These are phyloP conservation scores for Malus fusca DNA, from an alignment of 306 rosid genomes.

Conservation along the genomic window DNA sequence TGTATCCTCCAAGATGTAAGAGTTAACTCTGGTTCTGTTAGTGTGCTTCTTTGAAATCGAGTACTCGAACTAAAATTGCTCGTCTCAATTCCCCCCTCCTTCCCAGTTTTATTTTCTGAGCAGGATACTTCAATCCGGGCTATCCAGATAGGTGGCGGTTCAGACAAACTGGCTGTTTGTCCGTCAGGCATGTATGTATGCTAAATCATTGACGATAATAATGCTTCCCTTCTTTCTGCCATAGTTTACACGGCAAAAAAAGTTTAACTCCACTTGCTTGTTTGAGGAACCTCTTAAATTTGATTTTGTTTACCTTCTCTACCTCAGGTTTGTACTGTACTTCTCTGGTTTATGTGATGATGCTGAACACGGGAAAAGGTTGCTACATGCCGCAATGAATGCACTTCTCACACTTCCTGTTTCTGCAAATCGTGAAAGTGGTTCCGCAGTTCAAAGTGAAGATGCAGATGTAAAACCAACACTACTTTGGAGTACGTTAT, in stretches of 20 bases:
- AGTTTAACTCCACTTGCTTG: not conserved
- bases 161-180: slow-evolving; percentile 46
- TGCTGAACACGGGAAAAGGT: slow-evolving; percentile 60
- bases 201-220: too few species aligned
- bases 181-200: slow-evolving; percentile 71
- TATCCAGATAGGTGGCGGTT: slow-evolving; percentile 71
- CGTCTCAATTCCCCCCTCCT: slow-evolving; percentile 16
- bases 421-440: slow-evolving; percentile 41
- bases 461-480: slow-evolving; percentile 38
- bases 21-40: slow-evolving; percentile 1
- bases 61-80: not conserved
- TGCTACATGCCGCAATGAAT: slow-evolving; percentile 51
- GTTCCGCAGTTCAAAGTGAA: slow-evolving; percentile 36
- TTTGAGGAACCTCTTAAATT: slow-evolving; percentile 17
- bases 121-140: slow-evolving; percentile 66
- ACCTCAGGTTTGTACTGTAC: slow-evolving; percentile 64
- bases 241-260: not conserved
- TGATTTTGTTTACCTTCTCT: slow-evolving; percentile 19
- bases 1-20: slow-evolving; percentile 90
- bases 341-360: slow-evolving; percentile 62
- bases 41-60: slow-evolving; percentile 3
- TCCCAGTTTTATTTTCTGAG: slow-evolving; percentile 65
- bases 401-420: slow-evolving; percentile 45
- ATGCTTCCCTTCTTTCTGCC: too few species aligned
- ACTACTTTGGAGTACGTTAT: slow-evolving; percentile 70